Conservation (phyloP, 257 asterid genomes). For the Dorcoceras hygrometricum region DNA sequence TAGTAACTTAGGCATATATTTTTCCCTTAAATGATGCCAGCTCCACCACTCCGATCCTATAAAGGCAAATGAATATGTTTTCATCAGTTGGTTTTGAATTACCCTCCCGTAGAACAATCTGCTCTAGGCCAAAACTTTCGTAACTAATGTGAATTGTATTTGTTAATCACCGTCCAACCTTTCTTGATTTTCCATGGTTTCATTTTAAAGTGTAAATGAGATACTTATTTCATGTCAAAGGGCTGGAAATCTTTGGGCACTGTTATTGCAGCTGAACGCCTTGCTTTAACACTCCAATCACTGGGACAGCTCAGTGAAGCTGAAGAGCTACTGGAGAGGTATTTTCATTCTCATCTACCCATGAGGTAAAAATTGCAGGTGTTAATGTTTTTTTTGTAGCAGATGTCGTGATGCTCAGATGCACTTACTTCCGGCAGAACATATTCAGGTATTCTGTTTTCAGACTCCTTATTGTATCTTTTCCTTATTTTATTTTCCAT, state of each 20-base stretch:
- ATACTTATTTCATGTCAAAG: conserved; percentile 35
- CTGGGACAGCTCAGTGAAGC: conserved; percentile 71
- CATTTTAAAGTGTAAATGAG: not conserved
- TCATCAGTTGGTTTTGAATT: not conserved
- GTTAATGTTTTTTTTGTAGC: conserved; percentile 32
- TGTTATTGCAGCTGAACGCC: conserved; percentile 79
- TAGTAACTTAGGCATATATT: not conserved
- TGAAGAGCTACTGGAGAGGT: conserved; percentile 77
- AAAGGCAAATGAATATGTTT: not conserved
- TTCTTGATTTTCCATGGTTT: not conserved
- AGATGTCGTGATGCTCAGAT: conserved; percentile 82
- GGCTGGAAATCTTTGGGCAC: conserved; percentile 85
- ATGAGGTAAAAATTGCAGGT: conserved; percentile 22
- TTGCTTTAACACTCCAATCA: conserved; percentile 67
- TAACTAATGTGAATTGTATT: too few species aligned
- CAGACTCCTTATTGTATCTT: conserved; percentile 25
- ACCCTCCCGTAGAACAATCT: conserved; percentile 13
- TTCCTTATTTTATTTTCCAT: conserved; percentile 11
- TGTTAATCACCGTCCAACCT: too few species aligned
- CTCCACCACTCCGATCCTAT: not conserved
- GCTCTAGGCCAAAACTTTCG: not conserved
- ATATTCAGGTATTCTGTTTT: conserved; percentile 63
- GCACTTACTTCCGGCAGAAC: conserved; percentile 55
- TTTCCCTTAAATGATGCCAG: not conserved
- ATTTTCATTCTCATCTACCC: conserved; percentile 25